Conservation (phyloP, 2,329 filamentous ascomycete species). For the Colletotrichum gigasporum region DNA sequence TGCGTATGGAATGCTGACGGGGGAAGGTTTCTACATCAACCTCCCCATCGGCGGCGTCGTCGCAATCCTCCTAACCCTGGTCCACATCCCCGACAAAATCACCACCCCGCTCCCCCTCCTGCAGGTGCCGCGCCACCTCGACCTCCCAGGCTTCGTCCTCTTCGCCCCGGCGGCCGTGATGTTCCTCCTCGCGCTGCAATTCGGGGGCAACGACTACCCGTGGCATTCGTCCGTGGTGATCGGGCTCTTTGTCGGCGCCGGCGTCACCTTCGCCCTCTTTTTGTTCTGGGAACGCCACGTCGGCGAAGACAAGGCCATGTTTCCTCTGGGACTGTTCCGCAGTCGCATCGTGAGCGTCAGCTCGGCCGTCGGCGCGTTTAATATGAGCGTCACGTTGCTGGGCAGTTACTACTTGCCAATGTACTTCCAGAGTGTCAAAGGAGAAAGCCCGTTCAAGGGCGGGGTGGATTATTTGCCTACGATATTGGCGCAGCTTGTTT, state of each 20-base stretch:
- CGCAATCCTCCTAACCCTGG: constrained; percentile 41
- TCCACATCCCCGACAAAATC: constrained; percentile 48
- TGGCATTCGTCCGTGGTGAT: constrained; percentile 51
- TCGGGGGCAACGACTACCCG: constrained; percentile 48
- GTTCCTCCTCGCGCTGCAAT: constrained; percentile 57
- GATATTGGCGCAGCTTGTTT: constrained; percentile 48
- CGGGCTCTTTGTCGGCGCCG: constrained; percentile 50
- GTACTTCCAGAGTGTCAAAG: constrained; percentile 61
- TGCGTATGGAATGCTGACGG: neutral
- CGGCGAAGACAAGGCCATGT: constrained; percentile 57
- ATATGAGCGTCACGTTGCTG: constrained; percentile 54
- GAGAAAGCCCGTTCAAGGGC: constrained; percentile 44
- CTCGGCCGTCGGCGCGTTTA: constrained; percentile 50
- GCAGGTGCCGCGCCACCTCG: constrained; percentile 45
- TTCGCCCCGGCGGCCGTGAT: constrained; percentile 52
- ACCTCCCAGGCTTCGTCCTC: constrained; percentile 52
- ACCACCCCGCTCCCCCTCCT: constrained; percentile 39
- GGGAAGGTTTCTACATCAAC: constrained; percentile 55
- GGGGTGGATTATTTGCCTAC: constrained; percentile 53
- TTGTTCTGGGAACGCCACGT: constrained; percentile 50
- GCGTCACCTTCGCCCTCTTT: constrained; percentile 44
- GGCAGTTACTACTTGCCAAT: constrained; percentile 59
- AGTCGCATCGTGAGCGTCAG: constrained; percentile 54
- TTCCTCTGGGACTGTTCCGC: constrained; percentile 54
- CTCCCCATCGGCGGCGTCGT: constrained; percentile 52